Percentiles rank a stretch among this genome's conserved stretches.
Conservation (phyloP, 78 protist genomes). For the Thecamonas trahens region DNA sequence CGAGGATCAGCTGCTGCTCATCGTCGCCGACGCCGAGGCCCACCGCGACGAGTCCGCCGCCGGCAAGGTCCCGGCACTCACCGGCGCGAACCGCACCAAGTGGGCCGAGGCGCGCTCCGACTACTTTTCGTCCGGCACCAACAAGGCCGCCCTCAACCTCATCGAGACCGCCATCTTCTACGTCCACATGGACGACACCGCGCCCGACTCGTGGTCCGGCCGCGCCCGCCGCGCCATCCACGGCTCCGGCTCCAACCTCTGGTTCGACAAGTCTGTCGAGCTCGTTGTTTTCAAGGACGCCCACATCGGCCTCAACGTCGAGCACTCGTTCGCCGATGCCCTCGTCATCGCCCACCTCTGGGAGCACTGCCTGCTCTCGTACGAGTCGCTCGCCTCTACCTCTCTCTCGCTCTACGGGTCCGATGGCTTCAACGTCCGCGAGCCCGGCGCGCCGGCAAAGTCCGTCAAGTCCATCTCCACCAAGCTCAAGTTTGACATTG, state of each 20-base stretch:
- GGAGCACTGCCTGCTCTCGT: no score
- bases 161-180: neutral
- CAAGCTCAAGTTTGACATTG: no score
- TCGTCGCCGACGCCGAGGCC: neutral
- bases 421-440: neutral
- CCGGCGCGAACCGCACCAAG: slow-evolving; percentile 7
- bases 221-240: neutral
- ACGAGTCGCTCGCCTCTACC: no score
- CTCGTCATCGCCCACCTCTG: neutral
- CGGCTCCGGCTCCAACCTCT: slow-evolving; percentile 28
- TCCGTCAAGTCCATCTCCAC: neutral
- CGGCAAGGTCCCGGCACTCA: no score
- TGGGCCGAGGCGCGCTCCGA: slow-evolving; percentile 25
- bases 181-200: no score
- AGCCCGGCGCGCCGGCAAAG: neutral
- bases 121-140: slow-evolving; percentile 7
- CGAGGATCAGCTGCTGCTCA: slow-evolving; percentile 1
- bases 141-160: neutral
- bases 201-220: no score
- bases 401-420: no score
- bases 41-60: neutral
- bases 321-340: slow-evolving; percentile 37
- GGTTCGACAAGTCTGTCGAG: slow-evolving; percentile 53
- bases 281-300: slow-evolving; percentile 26
- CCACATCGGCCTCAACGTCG: slow-evolving; percentile 23